phyloP scores from a whole-genome alignment of 805 yeast species.

The Cyberlindnera sargentensis region DNA sequence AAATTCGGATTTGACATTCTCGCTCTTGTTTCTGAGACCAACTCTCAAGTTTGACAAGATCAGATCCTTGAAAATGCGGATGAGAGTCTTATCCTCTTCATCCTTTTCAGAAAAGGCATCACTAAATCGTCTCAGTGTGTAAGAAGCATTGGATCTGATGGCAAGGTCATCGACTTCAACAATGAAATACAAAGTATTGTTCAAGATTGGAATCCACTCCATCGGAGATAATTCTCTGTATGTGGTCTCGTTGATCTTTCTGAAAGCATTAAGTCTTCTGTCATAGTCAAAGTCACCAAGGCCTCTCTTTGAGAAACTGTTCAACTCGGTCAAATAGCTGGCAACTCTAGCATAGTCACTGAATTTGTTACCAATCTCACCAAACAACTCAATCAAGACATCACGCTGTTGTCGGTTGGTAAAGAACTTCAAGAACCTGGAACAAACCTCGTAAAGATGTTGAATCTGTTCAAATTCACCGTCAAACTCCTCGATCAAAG shows the following conservation, averaged over 20 bases:
- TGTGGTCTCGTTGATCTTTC: conserved; percentile 48
- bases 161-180: conserved; percentile 76
- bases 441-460: conserved; percentile 40
- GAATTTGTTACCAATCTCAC: conserved; percentile 49
- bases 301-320: conserved; percentile 56
- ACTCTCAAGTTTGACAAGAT: conserved; percentile 58
- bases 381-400: conserved; percentile 53
- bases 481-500: conserved; percentile 45
- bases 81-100: conserved; percentile 23
- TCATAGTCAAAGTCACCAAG: conserved; percentile 77
- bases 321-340: conserved; percentile 52
- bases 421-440: conserved; percentile 53
- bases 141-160: conserved; percentile 69
- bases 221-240: conserved; percentile 36
- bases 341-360: conserved; percentile 39
- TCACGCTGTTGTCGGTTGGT: conserved; percentile 56
- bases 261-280: conserved; percentile 61
- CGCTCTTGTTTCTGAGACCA: conserved; percentile 58
- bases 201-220: conserved; percentile 78
- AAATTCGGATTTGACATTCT: conserved; percentile 64
- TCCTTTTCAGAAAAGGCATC: conserved; percentile 35
- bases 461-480: conserved; percentile 45
- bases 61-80: conserved; percentile 40
- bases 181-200: conserved; percentile 61
- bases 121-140: conserved; percentile 52